phyloP scores from a whole-genome alignment of 345 rosid genomes.

The Eucalyptus dawsonii region DNA sequence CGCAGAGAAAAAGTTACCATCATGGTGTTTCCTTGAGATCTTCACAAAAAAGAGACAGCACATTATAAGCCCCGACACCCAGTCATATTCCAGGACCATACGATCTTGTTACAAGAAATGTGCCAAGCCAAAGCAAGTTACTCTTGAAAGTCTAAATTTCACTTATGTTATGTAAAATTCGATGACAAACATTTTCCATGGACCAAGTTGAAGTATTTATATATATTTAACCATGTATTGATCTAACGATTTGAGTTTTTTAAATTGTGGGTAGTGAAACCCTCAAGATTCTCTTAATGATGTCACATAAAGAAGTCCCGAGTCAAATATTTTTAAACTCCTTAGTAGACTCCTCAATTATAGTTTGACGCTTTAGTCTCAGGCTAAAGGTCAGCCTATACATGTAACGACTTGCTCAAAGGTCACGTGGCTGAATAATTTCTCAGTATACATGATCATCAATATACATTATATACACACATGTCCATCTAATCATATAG shows the following conservation, averaged over 20 bases:
- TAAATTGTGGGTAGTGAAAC: fast-evolving
- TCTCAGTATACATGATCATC: background rate
- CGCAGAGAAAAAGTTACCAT: background rate
- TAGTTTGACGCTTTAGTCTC: too few relatives aligned
- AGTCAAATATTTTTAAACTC: background rate
- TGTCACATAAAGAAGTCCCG: background rate
- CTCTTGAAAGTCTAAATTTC: background rate
- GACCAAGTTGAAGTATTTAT: background rate
- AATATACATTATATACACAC: background rate
- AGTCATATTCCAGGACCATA: background rate
- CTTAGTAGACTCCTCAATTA: background rate
- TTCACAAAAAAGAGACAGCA: too few relatives aligned
- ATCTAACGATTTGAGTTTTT: background rate
- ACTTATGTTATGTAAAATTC: background rate
- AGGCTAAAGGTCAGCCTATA: too few relatives aligned
- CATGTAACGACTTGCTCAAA: too few relatives aligned
- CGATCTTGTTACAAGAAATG: background rate
- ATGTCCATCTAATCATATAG: background rate
- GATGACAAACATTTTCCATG: background rate
- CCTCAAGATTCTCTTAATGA: background rate
- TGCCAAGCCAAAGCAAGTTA: background rate
- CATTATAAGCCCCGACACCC: background rate
- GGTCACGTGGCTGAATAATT: background rate
- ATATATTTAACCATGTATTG: background rate
- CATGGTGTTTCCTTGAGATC: background rate